Conservation (phyloP, 2,329 filamentous ascomycete genomes). For the Fusarium globosum region DNA sequence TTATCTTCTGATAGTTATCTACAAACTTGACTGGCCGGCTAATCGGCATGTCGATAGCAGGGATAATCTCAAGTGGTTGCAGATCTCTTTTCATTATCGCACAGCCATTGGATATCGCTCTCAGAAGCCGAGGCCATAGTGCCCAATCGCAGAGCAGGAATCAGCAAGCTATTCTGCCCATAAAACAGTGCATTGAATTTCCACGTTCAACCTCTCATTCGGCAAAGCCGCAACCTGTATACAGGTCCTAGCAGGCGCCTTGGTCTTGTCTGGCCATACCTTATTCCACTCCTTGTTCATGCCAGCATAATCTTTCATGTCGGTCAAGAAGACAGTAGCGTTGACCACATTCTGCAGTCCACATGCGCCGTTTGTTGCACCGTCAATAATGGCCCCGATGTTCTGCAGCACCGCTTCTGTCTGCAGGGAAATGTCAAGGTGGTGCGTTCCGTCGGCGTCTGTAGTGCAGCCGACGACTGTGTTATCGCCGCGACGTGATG, state of each 20-base stretch:
- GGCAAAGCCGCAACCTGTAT: not conserved
- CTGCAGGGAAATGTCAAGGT: not conserved
- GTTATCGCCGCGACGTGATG: not conserved
- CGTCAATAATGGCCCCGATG: not conserved
- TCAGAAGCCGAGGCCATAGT: not conserved
- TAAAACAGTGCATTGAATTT: not conserved
- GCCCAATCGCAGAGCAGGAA: not conserved
- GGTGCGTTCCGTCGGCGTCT: not conserved
- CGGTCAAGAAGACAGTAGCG: not conserved
- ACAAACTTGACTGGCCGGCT: not conserved
- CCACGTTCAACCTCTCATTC: not conserved
- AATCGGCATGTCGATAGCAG: not conserved
- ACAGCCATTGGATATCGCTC: not conserved
- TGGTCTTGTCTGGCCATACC: not conserved
- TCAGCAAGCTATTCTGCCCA: not conserved
- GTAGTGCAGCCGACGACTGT: not conserved
- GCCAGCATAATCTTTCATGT: not conserved
- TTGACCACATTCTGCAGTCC: not conserved
- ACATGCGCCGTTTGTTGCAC: not conserved
- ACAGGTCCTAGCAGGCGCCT: not conserved
- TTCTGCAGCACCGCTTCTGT: not conserved
- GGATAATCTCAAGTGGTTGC: not conserved
- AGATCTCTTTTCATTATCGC: not conserved
- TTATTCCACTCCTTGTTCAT: not conserved
- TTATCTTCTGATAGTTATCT: not conserved